A percentile compares a stretch with the other conserved stretches of the same genome.
phyloP scores from a whole-genome alignment of 306 rosid genomes.

The Pyrus communis region DNA sequence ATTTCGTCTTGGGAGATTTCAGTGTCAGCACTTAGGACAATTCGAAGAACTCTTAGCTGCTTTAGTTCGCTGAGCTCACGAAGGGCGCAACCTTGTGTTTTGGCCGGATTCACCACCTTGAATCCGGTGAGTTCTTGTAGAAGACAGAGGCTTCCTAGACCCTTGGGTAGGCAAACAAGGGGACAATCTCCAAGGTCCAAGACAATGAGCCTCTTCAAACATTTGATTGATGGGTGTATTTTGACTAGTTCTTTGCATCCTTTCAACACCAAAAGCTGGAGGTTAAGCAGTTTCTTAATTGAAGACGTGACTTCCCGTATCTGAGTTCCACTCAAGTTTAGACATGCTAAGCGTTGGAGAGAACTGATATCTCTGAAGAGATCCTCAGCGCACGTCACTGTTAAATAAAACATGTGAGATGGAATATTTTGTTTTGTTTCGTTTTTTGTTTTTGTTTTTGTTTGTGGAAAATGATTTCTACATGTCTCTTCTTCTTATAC shows the following conservation, averaged over 20 bases:
- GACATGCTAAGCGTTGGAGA: no score
- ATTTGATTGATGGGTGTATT: background rate
- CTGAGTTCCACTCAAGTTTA: no score
- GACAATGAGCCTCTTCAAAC: slow-evolving; percentile 6
- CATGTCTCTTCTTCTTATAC: no score
- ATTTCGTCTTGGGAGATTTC: background rate
- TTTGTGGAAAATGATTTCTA: slow-evolving; percentile 6
- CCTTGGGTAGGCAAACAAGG: background rate
- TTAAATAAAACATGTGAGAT: no score
- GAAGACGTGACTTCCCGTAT: no score
- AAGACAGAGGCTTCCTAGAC: background rate
- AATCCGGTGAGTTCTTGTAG: background rate
- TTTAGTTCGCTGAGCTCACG: background rate
- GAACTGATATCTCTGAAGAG: background rate
- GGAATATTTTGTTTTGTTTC: no score
- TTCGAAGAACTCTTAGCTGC: background rate
- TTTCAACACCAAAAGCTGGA: background rate
- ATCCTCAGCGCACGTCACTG: no score
- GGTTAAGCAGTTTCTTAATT: background rate
- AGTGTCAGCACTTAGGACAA: background rate
- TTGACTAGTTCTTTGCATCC: background rate
- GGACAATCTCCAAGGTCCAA: slow-evolving; percentile 1
- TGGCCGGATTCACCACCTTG: background rate
- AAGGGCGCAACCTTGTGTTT: background rate
- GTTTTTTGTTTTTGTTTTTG: slow-evolving; percentile 18